These are phyloP conservation scores for Letharia lupina DNA, from an alignment of 495 filamentous ascomycete species.

Conservation along the genomic window DNA sequence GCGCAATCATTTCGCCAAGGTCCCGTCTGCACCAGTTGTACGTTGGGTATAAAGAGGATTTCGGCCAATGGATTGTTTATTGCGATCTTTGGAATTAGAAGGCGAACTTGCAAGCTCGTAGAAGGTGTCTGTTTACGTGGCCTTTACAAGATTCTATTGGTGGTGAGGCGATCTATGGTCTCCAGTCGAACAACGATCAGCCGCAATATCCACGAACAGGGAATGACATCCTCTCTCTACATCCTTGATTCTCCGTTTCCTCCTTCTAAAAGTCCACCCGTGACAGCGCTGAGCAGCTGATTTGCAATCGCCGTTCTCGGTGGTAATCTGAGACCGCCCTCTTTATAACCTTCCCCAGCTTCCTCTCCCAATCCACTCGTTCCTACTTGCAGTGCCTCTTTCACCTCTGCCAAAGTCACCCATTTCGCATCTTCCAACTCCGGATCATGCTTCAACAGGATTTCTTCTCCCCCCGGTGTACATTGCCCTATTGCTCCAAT, in stretches of 20 bases:
- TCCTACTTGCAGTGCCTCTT: slow-evolving; percentile 44
- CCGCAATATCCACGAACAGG: not conserved
- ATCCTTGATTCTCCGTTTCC: slow-evolving; percentile 20
- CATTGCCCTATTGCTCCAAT: slow-evolving; percentile 89
- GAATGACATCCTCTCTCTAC: slow-evolving; percentile 4
- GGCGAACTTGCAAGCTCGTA: not conserved
- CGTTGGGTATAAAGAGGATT: not conserved
- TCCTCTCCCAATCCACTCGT: slow-evolving; percentile 59
- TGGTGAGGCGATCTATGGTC: not conserved
- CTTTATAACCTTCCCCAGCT: slow-evolving; percentile 57
- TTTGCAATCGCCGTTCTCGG: slow-evolving; percentile 75
- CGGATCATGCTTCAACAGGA: slow-evolving; percentile 76
- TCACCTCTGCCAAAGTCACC: slow-evolving; percentile 63
- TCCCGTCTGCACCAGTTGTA: too few species aligned
- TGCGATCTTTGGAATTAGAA: not conserved
- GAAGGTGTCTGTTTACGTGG: not conserved
- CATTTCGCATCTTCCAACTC: slow-evolving; percentile 87
- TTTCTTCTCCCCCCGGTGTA: slow-evolving; percentile 64
- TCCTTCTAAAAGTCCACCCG: slow-evolving; percentile 36
- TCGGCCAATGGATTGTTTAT: not conserved
- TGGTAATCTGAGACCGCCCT: slow-evolving; percentile 63
- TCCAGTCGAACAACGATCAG: not conserved
- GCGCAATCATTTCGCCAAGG: not conserved
- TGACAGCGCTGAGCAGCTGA: slow-evolving; percentile 54
- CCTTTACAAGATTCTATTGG: not conserved